Base-by-base conservation (phyloP, 1,284 basidiomycete genomes). In the Flammula alnicola region DNA sequence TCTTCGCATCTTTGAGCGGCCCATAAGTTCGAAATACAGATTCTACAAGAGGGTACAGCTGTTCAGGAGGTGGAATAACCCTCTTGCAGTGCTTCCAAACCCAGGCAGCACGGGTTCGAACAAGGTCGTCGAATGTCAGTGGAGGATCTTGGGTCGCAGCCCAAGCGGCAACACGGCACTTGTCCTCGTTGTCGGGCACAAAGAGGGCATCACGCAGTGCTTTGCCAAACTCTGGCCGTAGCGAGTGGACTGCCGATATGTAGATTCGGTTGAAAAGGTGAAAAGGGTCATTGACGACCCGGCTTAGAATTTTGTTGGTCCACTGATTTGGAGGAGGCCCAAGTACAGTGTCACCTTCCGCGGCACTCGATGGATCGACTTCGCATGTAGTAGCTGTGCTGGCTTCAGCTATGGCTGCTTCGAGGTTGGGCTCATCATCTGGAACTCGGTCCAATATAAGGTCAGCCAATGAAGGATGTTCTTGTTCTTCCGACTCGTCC, bases 211-310 rank as follows among this genome's bases (percentile, higher is more conserved):
- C 64, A 6, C 60, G 60, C 11, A 69, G 49, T 12, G 57, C 58
- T 16, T 40, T 30, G 0, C 55, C 50, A 56, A 70, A 71, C 22
- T 59, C 58, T 7, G 54, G 25, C 1, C 56, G 60, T 7, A 71
- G 55, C 3, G 64, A 61, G 58, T 69, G 68, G 3, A 8, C 26
- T 22, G 52, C 40, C 5, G 65, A 58, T 14, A 69, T 60, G 12
- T 60, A 57, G 26, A 71, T 57, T 63, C 65, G 65, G 33, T 69
- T 60, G 51, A 71, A 65, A 12, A 67, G 46, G 40, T 71, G 68
- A 30, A 61, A 70, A 1, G 54, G 19, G 44, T 69, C 63, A 31
- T 66, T 66, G 2, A 68, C 20, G 12, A 70, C 62, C 3, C 58
- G 48, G 38, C 64, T 64, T 6, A 56, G 49, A 19, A 63, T 60